Evolutionary conservation across 768 basidiomycete species (phyloP), one percentile per base, ranked within the genome.

Genomic region (Leccinum arenicola): DNA sequence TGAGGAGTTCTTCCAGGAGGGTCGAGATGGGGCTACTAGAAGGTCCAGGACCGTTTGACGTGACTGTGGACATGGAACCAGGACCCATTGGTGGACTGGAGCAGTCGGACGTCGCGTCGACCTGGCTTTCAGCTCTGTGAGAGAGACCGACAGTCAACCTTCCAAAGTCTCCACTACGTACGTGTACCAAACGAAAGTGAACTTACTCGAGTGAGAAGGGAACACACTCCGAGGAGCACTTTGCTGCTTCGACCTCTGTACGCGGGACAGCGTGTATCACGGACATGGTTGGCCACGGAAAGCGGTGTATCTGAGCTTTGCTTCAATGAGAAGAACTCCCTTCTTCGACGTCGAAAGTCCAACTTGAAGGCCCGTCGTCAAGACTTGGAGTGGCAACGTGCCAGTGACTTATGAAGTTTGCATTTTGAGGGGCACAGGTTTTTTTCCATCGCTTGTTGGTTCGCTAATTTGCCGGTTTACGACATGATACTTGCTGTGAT

Each of bases 1-100:
- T 6, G 23, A 68, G 64, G n/a, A 68, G 50, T 43, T 68, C 67
- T 40, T 66, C 67, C 1, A 66, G 11, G 40, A 68, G 58, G 10
- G 6, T 19, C 11, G 49, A 55, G 40, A 66, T 58, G 43, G 55
- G 61, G 8, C 38, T 40, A 35, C 64, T 35, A 47, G 54, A 29
- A 29, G 6, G 6, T 9, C 31, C 56, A 36, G 27, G 19, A 29
- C 17, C 49, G 12, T 14, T 35, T 35, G 33, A 14, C 33, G 12
- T 35, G 12, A 35, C 33, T 14, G 33, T 12, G 33, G 33, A 4
- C 33, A 33, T 33, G 12, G 33, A 5, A 35, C 33, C 33, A 35
- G 33, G 19, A 27, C 12, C 49, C 3, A 36, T 50, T 11, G 15
- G 29, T 14, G 54, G 19, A 4, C 6, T 29, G 21, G 49, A 35